phyloP scores from a whole-genome alignment of 176 grass and related monocot species.

The Coix lacrymajobi region DNA sequence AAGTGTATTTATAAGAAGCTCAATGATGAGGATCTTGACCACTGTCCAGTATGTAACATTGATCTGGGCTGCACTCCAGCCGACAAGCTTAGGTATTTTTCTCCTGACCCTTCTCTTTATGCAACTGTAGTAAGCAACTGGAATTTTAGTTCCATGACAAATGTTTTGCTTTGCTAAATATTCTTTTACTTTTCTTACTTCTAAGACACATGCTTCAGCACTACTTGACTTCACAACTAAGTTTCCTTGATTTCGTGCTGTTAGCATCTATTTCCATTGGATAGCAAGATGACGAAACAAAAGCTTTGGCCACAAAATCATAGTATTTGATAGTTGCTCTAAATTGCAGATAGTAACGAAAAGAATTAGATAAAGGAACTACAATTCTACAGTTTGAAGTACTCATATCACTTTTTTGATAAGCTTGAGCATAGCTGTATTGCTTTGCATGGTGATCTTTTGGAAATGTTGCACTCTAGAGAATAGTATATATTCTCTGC shows the following conservation, averaged over 20 bases:
- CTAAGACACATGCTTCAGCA: neutral
- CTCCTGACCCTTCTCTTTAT: neutral
- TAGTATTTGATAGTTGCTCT: neutral
- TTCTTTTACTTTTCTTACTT: conserved; percentile 24
- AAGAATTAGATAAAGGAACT: neutral
- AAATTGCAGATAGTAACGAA: neutral
- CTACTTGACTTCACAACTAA: conserved; percentile 1
- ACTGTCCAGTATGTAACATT: conserved; percentile 72
- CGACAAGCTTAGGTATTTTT: conserved; percentile 81
- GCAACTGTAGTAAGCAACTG: neutral
- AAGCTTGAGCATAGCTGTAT: conserved; percentile 6
- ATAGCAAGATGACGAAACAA: conserved; percentile 3
- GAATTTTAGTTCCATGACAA: neutral
- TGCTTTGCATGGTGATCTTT: neutral
- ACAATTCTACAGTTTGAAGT: neutral
- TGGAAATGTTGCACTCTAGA: conserved; percentile 1
- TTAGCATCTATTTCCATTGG: conserved; percentile 15
- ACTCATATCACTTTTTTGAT: neutral
- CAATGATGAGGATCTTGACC: conserved; percentile 58
- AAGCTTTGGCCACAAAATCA: neutral
- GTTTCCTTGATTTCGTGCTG: conserved; percentile 3
- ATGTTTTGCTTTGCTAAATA: conserved; percentile 17
- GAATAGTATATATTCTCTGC: neutral
- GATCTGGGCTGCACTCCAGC: conserved; percentile 56
- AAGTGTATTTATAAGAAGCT: conserved; percentile 84